phyloP scores from a whole-genome alignment of 495 filamentous ascomycete genomes.

The Jackrogersella multiformis region DNA sequence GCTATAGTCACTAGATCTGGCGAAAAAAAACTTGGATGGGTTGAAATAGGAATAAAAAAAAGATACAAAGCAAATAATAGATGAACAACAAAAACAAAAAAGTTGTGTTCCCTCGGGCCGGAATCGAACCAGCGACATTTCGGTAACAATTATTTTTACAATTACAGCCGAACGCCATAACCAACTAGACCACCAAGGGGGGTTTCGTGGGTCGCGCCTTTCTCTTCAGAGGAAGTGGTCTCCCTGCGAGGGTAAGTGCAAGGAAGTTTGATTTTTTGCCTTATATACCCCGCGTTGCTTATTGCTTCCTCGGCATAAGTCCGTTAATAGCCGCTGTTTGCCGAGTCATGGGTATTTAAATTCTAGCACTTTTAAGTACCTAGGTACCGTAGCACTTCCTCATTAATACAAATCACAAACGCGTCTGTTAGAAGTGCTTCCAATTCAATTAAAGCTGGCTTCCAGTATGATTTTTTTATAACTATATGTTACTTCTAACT shows the following conservation, averaged over 20 bases:
- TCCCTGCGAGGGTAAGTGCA: constrained; percentile 33
- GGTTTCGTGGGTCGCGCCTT: constrained; percentile 1
- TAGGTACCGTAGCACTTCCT: no score
- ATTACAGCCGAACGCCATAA: constrained; percentile 40
- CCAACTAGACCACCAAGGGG: constrained; percentile 49
- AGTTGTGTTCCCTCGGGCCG: constrained; percentile 34
- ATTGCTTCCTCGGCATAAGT: background rate
- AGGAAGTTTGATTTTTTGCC: no score
- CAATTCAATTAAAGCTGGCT: no score
- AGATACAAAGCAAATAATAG: constrained; percentile 21
- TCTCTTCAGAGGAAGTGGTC: constrained; percentile 33
- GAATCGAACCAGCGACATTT: constrained; percentile 40
- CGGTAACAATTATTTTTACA: constrained; percentile 34
- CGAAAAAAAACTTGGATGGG: no score
- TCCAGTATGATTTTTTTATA: no score
- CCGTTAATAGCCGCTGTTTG: background rate
- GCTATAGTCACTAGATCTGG: no score
- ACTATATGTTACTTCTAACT: background rate
- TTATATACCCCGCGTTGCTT: background rate
- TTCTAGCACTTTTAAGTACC: no score
- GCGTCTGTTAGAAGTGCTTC: no score
- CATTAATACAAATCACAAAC: no score
- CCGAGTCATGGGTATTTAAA: background rate
- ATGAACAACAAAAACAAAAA: constrained; percentile 26
- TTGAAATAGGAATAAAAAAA: constrained; percentile 12